A percentile compares a stretch with the other conserved stretches of the same genome.
Evolutionary conservation across 164 flowering plant species (phyloP).

Genomic region (Nymphaea thermarum): DNA sequence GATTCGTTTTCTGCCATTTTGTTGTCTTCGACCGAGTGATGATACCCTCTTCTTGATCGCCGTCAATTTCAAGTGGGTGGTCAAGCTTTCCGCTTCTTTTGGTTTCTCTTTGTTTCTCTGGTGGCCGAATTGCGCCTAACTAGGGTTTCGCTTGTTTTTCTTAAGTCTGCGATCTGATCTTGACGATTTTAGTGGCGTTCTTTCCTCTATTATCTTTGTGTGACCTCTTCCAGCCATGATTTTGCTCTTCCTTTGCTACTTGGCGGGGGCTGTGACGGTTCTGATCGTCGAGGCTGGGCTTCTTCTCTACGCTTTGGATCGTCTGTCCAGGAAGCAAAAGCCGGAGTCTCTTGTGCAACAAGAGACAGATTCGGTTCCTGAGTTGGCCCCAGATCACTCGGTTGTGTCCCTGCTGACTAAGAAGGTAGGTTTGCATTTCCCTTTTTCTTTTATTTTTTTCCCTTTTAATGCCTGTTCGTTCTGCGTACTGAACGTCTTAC

Average conservation of each 20-base stretch:
- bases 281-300: neutral
- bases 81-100: no score
- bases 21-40: no score
- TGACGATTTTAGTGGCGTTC: no score
- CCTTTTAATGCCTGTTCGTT: neutral
- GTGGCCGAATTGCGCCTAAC: no score
- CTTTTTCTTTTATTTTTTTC: neutral
- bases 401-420: neutral
- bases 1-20: no score
- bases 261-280: neutral
- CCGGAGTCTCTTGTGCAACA: neutral
- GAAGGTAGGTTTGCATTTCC: neutral
- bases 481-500: neutral
- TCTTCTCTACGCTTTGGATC: neutral
- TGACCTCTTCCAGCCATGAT: neutral
- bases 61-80: no score
- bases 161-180: no score
- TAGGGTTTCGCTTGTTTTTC: no score
- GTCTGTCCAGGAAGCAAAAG: neutral
- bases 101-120: no score
- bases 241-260: neutral
- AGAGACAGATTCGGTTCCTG: neutral
- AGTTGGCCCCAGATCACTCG: neutral
- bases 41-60: no score
- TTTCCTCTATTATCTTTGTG: no score